Evolutionary conservation across 331 rosid species (phyloP), one percentile per base, ranked within the genome.

Genomic region (Cucumis variabilis): DNA sequence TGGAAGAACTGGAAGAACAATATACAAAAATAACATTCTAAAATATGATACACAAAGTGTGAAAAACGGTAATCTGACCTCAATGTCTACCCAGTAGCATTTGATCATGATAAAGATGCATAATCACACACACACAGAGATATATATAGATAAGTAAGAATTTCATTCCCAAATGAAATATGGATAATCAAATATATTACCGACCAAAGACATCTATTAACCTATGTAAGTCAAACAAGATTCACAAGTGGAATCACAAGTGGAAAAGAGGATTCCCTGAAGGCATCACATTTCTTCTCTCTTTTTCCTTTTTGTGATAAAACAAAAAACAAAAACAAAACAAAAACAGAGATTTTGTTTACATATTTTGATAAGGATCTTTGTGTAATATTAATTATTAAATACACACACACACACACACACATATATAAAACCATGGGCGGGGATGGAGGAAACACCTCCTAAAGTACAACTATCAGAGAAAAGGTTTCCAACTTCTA

Each of bases 91-190:
- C 24, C 46, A 79, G 46, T 44, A 79, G n/a, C 46, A 78, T 41
- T 50, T 78, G 84, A 25, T 53, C 84, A 55, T 24, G 83, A 78
- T 53, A 79, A 27, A 55, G 67, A 79, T 53, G 50, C 84, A 53
- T 79, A 53, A 79, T 55, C 67, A 53, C 25, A 79, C 68, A 44
- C 48, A 44, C 48, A 44, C 48, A 44, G 1, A 44, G 48, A 44
- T 0, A 44, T 44, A 44, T 44, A 14, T 58, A 58, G 23, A 58
- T 58, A 58, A 58, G 65, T 14, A 58, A 17, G 23, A 58, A 58
- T 58, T 58, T 58, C 65, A 58, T 58, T 58, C 2, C 65, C 2
- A 7, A 58, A 58, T 17, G 65, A 79, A 27, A 55, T 21, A 78
- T 25, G 48, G 48, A 53, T 27, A 53, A 79, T 79, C 46, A 53